These are phyloP conservation scores for Taphrina wiesneri DNA, from an alignment of 1,139 yeast genomes.

Conservation along the genomic window DNA sequence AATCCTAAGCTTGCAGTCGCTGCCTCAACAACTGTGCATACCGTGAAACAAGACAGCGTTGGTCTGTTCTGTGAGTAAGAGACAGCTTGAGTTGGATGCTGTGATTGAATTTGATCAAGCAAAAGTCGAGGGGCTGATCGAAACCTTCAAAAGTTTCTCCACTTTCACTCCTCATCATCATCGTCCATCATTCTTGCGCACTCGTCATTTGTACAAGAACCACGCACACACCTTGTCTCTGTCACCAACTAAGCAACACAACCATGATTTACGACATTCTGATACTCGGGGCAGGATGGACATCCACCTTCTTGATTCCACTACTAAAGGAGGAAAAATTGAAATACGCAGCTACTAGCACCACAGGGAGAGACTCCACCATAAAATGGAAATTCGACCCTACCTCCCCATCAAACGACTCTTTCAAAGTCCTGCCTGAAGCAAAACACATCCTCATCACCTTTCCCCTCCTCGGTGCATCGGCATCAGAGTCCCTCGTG, in stretches of 20 bases:
- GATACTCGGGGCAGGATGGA: conserved; percentile 31
- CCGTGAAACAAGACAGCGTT: no score
- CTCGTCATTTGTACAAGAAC: neutral
- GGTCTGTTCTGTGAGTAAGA: no score
- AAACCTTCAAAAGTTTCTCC: neutral
- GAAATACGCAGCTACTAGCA: conserved; percentile 19
- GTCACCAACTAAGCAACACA: no score
- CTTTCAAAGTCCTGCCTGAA: conserved; percentile 6
- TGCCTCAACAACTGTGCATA: no score
- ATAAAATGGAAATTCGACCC: conserved; percentile 14
- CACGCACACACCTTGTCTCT: neutral
- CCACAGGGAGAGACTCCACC: conserved; percentile 27
- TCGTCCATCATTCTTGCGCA: neutral
- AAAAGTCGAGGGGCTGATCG: neutral
- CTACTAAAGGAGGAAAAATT: neutral
- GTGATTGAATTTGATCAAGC: neutral
- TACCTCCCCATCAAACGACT: neutral
- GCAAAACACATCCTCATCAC: conserved; percentile 19
- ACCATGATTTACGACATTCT: conserved; percentile 19
- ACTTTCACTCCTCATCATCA: neutral
- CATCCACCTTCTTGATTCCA: conserved; percentile 30
- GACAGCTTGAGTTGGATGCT: no score
- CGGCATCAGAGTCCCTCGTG: neutral
- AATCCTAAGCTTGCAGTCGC: no score
- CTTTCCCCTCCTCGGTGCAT: conserved; percentile 17